phyloP scores from a whole-genome alignment of 495 filamentous ascomycete genomes.

The Cercophora newfieldiana region DNA sequence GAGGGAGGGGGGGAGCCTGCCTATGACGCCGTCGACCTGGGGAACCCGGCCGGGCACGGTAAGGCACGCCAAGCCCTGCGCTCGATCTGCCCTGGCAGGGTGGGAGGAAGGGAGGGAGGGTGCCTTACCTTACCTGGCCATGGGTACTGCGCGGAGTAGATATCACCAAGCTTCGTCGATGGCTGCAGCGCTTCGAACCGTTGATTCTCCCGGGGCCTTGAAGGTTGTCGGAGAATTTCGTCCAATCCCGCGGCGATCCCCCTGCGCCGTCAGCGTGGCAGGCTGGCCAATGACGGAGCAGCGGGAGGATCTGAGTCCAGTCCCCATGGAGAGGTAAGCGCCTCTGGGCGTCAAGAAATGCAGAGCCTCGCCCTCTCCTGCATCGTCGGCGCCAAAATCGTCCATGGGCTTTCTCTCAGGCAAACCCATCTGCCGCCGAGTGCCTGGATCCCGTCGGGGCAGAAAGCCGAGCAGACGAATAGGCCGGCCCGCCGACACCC shows the following conservation, averaged over 20 bases:
- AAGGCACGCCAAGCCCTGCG: neutral
- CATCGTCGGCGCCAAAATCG: constrained; percentile 24
- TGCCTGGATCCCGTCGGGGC: neutral
- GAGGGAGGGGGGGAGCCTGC: too few relatives aligned
- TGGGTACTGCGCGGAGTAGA: too few relatives aligned
- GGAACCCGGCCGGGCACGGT: neutral
- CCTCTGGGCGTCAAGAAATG: constrained; percentile 25
- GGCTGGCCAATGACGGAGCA: constrained; percentile 22
- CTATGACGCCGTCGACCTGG: neutral
- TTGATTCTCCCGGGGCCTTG: constrained; percentile 10
- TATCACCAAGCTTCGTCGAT: constrained; percentile 17
- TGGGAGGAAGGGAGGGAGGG: neutral
- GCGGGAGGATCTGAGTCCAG: constrained; percentile 11
- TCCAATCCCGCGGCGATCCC: constrained; percentile 20
- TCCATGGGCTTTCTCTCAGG: constrained; percentile 9
- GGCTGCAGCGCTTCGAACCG: constrained; percentile 22
- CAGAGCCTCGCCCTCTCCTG: constrained; percentile 19
- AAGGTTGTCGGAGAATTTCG: constrained; percentile 6
- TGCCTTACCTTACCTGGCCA: too few relatives aligned
- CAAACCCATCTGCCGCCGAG: constrained; percentile 1
- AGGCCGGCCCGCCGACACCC: constrained; percentile 6
- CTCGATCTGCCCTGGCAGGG: too few relatives aligned
- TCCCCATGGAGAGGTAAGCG: constrained; percentile 25
- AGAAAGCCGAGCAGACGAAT: constrained; percentile 7
- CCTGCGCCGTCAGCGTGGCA: neutral